Evolutionary conservation across 2,329 filamentous ascomycete species (phyloP), one percentile per base, ranked within the genome.

Genomic region (Colletotrichum sublineola): DNA sequence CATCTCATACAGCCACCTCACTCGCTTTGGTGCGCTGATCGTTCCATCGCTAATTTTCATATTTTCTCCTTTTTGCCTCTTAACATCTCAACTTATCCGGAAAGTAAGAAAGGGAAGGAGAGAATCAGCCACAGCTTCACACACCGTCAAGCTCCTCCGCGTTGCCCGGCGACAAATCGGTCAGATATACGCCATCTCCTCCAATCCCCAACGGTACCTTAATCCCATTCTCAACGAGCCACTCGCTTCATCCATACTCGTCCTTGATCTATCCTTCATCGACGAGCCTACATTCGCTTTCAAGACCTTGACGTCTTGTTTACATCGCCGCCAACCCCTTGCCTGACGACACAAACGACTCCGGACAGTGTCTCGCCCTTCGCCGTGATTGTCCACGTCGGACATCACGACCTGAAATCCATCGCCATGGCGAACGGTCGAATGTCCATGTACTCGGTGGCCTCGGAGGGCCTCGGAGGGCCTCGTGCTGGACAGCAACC

Each of bases 371-470:
- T 58, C 52, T 64, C 65, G 55, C 69, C 72, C 33, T 74, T 67
- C 74, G 67, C 71, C 77, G 81, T 84, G 81, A 80, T 80, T 78
- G 83, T 85, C 83, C 84, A 74, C 73, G 64, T 78, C 75, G 80
- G 82, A 78, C 80, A 76, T 79, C 79, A 77, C 80, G 73, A 66
- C 48, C 42, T 53, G 56, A 64, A 56, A 29, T 24, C 63, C 29
- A 31, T 44, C 61, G 73, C 42, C 79, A 91, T 92, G 90, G 85
- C 90, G 76, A 89, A 87, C 81, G 82, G 80, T 73, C 86, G 89
- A 79, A 89, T 90, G 87, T 93, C 91, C 76, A 90, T 92, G 86
- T 93, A 91, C 79, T 93, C 91, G 76, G 85, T 90, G 79, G 86
- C 85, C 76, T 92, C 90, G 76, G 90, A 93, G 75, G 90, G 91